Base-by-base conservation (phyloP, 139 green algal genomes). In the Coccomyxa sp. region DNA sequence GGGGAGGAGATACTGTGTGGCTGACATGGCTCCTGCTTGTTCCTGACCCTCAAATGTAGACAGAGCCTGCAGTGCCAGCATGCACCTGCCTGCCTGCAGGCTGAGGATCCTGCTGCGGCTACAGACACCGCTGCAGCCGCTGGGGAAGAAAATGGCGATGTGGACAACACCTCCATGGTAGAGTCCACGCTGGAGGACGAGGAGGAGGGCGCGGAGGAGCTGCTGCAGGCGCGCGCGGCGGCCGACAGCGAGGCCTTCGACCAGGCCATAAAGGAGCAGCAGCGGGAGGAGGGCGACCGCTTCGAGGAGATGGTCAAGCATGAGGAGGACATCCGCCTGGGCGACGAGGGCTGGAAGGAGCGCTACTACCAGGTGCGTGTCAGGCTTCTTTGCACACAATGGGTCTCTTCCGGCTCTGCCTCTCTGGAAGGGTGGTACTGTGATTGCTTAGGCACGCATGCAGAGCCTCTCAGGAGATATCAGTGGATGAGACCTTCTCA, bases 341-440 rank as follows among this genome's bases (percentile, higher is more conserved):
- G 91, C n/a, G 90, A 98, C 77, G 82, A 86, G 29, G 96, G 96
- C 9, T 99, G 93, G 94, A 97, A 95, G 86, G 81, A 84, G 64
- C 88, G 96, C 31, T 99, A 98, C 86, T 98, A 97, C 80, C 55
- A 85, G 79, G 81, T 86, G 71, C 38, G 71, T 0, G 2, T 29
- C n/a, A 31, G 50, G 18, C 50, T 22, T 64, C 18, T 22, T 31
- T 64, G 50, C n/a, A 58, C 44, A 14, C 44, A 27, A 64, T 12
- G 50, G 50, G 5, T 64, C 50, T 31, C 50, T 64, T 64, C 50
- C 22, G 5, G 50, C 50, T 31, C 3, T 64, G 50, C 50, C 27
- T 64, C 50, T 22, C 27, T 6, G 10, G 44, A 58, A 10, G 12
- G 12, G 14, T 10, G 44, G 44, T 64, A 18, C 3, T 64, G 50